Evolutionary conservation across 1,139 yeast species (phyloP).

Genomic region (Suhomyces chickasaworum): DNA sequence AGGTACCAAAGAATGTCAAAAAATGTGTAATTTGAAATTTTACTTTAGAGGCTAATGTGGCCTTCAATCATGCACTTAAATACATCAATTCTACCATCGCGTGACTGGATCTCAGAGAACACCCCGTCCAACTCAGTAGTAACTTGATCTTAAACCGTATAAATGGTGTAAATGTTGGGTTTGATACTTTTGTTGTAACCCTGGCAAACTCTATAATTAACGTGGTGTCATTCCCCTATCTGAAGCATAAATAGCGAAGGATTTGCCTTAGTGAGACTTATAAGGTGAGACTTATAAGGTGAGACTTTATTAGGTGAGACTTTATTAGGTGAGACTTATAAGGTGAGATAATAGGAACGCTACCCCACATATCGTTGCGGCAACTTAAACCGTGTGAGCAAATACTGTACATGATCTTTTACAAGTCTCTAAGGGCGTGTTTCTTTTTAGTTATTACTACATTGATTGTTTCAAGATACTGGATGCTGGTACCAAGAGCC

Average conservation of each 20-base stretch:
- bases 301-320: background rate
- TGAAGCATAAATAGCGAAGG: background rate
- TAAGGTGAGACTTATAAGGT: background rate
- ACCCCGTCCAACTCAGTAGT: background rate
- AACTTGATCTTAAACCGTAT: no score
- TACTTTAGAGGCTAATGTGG: no score
- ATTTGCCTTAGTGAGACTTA: background rate
- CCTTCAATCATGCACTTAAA: background rate
- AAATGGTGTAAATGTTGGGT: no score
- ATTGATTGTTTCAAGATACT: background rate
- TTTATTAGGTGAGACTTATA: background rate
- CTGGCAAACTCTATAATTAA: background rate
- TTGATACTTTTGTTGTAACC: no score
- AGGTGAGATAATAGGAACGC: background rate
- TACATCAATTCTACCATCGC: background rate
- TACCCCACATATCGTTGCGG: constrained; percentile 4
- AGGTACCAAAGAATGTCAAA: no score
- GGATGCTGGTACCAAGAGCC: constrained; percentile 7
- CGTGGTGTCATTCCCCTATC: background rate
- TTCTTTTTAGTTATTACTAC: constrained; percentile 1
- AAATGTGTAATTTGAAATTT: no score
- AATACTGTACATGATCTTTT: background rate
- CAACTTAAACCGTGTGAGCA: constrained; percentile 3
- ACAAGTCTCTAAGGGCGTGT: constrained; percentile 1
- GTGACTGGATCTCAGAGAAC: background rate